Evolutionary conservation across 2,329 filamentous ascomycete species (phyloP), one percentile per base, ranked within the genome.

Genomic region (Cytospora chrysosperma): DNA sequence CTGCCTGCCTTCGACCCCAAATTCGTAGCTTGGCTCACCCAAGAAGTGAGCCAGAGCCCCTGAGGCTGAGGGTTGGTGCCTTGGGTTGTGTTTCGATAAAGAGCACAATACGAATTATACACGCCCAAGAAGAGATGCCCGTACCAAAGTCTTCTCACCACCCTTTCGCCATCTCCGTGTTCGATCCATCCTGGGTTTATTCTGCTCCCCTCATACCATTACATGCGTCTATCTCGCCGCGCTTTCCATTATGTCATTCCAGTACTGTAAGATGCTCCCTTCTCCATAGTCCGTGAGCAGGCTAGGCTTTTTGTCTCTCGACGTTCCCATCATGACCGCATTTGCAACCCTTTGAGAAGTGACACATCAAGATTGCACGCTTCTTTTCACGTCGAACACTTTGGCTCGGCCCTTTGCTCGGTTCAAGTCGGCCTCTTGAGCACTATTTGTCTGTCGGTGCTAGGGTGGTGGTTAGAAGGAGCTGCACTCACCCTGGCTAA

Each of bases 391-490:
- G 40, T 53, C 37, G 15, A 12, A 21, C 13, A 4, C 15, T 19
- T 37, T 34, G 59, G 55, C 15, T 61, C 59, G 59, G 59, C 51
- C 59, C 59, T 50, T 61, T 61, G 47, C 28, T 34, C 40, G 59
- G 59, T 28, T 52, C 40, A 49, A 12, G 37, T 21, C 9, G 19
- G 21, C 51, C 27, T 37, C 51, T 40, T 40, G 51, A 49, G 59
- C 28, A 52, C 27, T 55, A 40, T 30, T 30, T 49, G 51, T n/a
- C 59, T 43, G 37, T 61, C 28, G 57, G 26, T 56, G n/a, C 59
- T 27, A 7, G 58, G 37, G 17, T 21, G 19, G 30, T 34, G n/a
- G 47, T 49, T 27, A 49, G 21, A 9, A 2, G 40, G 40, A 6
- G 58, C 24, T 55, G 58, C 53, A 37, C 26, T 55, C 28, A 27